phyloP scores from a whole-genome alignment of 169 alveolate species.

The Eimeria acervulina region DNA sequence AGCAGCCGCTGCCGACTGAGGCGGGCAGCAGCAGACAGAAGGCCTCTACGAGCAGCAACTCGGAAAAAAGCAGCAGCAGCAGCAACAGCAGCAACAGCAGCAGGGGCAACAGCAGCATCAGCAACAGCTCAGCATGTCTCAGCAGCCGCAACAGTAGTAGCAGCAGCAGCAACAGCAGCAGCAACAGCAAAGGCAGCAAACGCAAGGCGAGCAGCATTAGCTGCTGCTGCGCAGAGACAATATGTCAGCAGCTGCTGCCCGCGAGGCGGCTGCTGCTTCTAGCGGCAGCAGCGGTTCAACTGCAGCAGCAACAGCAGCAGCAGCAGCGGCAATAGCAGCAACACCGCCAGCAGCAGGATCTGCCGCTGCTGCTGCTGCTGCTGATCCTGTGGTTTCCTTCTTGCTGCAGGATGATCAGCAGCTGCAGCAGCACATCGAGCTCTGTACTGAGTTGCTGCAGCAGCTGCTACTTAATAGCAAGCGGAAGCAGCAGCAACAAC shows the following conservation, averaged over 20 bases:
- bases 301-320: no score
- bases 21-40: not conserved
- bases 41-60: not conserved
- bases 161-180: not conserved
- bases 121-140: not conserved
- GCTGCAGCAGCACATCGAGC: constrained; percentile 28
- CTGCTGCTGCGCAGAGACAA: no score
- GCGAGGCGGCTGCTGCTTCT: not conserved
- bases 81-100: not conserved
- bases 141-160: not conserved
- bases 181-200: not conserved
- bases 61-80: not conserved
- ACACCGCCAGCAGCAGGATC: no score
- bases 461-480: constrained; percentile 20
- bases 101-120: not conserved
- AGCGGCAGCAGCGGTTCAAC: no score
- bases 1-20: not conserved
- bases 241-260: not conserved
- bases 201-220: no score
- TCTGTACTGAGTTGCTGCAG: constrained; percentile 3
- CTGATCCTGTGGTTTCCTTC: not conserved
- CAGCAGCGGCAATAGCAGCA: no score
- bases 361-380: not conserved
- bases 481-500: no score
- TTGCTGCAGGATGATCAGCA: not conserved